These are phyloP conservation scores for Backusella tuberculispora DNA, from an alignment of 192 early-diverging fungal genomes.

Conservation along the genomic window DNA sequence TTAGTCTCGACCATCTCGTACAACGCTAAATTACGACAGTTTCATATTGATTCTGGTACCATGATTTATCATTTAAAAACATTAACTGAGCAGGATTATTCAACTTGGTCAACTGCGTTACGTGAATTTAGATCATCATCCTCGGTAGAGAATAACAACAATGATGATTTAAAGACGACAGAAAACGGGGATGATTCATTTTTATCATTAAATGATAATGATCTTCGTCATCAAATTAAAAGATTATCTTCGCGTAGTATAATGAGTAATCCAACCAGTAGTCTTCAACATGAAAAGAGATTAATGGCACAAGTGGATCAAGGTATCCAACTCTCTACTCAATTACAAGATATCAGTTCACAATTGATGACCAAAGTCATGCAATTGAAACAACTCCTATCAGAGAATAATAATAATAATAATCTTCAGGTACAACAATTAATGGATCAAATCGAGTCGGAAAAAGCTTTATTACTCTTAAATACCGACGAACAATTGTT, in stretches of 20 bases:
- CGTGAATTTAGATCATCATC: background rate
- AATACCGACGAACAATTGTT: constrained; percentile 1
- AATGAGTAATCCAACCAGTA: no score
- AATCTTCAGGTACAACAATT: background rate
- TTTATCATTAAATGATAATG: no score
- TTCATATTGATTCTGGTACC: constrained; percentile 89
- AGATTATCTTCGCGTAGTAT: no score
- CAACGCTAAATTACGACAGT: constrained; percentile 63
- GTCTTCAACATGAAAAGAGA: background rate
- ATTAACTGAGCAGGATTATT: constrained; percentile 68
- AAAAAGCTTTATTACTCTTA: background rate
- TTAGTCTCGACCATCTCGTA: constrained; percentile 64
- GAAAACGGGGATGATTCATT: background rate
- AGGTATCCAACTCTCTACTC: background rate
- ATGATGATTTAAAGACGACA: background rate
- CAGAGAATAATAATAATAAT: no score
- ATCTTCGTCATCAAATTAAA: no score
- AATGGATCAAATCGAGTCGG: background rate
- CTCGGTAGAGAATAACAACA: background rate
- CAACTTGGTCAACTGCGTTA: constrained; percentile 60
- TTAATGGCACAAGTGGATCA: background rate
- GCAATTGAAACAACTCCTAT: background rate
- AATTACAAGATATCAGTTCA: background rate
- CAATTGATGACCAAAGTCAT: constrained; percentile 3
- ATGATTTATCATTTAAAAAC: constrained; percentile 86